Evolutionary conservation across 2,329 filamentous ascomycete species (phyloP).

Genomic region (Colletotrichum magnum): DNA sequence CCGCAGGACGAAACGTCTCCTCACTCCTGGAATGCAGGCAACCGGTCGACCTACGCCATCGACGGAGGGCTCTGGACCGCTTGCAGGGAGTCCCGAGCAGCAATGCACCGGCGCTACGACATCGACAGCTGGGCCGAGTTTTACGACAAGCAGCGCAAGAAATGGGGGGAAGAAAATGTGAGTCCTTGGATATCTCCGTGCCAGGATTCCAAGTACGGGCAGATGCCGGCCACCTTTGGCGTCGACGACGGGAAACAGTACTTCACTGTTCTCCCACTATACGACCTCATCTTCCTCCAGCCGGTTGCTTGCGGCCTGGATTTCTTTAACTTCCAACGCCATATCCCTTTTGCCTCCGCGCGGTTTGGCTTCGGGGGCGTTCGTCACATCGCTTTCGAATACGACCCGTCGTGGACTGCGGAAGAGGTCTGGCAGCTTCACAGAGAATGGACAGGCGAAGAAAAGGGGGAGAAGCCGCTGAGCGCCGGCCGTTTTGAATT

Average conservation of each 20-base stretch:
- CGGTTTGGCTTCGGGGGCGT: not conserved
- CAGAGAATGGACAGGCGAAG: not conserved
- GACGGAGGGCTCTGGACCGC: conserved; percentile 10
- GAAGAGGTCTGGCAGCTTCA: not conserved
- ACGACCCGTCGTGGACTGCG: not conserved
- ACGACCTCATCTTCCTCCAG: not conserved
- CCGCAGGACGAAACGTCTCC: rapidly evolving
- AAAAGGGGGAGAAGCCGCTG: not conserved
- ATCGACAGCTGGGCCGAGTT: not conserved
- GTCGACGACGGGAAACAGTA: not conserved
- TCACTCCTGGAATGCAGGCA: not conserved
- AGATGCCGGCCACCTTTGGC: not conserved
- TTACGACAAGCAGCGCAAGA: not conserved
- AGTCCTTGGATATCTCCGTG: not conserved
- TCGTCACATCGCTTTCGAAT: not conserved
- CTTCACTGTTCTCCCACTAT: not conserved
- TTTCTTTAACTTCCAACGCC: rapidly evolving
- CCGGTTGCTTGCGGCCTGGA: rapidly evolving
- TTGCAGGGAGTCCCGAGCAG: conserved; percentile 15
- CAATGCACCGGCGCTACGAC: conserved; percentile 2
- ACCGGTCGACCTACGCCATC: conserved; percentile 1
- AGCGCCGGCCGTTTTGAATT: rapidly evolving
- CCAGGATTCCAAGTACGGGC: not conserved
- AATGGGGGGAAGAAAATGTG: not conserved
- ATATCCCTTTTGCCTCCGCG: not conserved